Evolutionary conservation across 2,329 filamentous ascomycete species (phyloP).

Genomic region (Chaetomium olivaceum): DNA sequence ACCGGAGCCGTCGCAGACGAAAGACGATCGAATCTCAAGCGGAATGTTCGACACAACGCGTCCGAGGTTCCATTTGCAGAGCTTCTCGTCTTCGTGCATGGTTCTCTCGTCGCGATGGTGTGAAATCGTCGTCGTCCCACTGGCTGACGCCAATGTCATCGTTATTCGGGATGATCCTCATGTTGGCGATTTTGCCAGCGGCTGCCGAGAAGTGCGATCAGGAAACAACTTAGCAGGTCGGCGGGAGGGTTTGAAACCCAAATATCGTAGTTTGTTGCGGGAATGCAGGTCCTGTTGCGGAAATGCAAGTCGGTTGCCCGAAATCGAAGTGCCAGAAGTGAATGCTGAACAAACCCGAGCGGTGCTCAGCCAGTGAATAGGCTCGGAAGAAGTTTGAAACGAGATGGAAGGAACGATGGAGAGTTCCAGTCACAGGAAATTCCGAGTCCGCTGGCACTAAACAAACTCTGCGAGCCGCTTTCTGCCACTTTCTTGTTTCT

Average conservation of each 20-base stretch:
- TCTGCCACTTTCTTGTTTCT: no score
- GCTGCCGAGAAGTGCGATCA: background rate
- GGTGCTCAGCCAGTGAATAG: background rate
- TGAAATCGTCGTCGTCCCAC: slow-evolving; percentile 14
- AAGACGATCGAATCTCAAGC: slow-evolving; percentile 28
- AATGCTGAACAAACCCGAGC: background rate
- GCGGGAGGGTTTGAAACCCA: no score
- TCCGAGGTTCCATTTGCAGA: slow-evolving; percentile 23
- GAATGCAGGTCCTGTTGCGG: background rate
- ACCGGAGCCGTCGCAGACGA: slow-evolving; percentile 33
- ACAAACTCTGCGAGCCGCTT: background rate
- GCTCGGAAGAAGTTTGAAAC: background rate
- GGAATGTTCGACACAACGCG: slow-evolving; percentile 10
- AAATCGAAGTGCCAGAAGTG: background rate
- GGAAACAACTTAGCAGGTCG: background rate
- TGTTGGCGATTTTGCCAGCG: background rate
- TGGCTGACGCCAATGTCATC: background rate
- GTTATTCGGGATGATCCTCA: background rate
- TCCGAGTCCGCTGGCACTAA: background rate
- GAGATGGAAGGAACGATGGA: background rate
- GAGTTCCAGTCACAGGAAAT: background rate
- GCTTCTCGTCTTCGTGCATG: slow-evolving; percentile 20
- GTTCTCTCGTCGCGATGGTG: slow-evolving; percentile 15
- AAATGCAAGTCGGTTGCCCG: background rate
- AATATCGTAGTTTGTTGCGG: background rate